These are phyloP conservation scores for Botrytis pseudocinerea DNA, from an alignment of 2,329 filamentous ascomycete genomes.

Conservation along the genomic window DNA sequence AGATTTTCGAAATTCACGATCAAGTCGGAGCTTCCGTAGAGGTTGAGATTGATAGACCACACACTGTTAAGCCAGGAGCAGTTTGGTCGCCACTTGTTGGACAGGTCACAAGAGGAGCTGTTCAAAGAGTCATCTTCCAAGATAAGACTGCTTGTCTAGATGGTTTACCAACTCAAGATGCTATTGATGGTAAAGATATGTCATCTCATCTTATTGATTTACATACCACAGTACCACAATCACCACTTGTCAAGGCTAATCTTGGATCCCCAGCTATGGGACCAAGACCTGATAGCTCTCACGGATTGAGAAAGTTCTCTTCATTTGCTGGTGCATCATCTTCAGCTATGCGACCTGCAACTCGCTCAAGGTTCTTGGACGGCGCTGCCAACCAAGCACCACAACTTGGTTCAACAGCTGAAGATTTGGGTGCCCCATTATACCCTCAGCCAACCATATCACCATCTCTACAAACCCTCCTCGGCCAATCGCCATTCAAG, in stretches of 20 bases:
- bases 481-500: conserved; percentile 83
- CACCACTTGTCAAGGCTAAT: conserved; percentile 56
- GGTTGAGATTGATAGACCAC: conserved; percentile 72
- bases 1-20: conserved; percentile 80
- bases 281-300: conserved; percentile 43
- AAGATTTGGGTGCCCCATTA: conserved; percentile 50
- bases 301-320: conserved; percentile 41
- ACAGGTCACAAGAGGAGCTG: conserved; percentile 65
- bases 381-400: conserved; percentile 38
- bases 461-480: conserved; percentile 67
- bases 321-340: conserved; percentile 37
- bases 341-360: conserved; percentile 41
- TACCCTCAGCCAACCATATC: conserved; percentile 54
- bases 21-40: conserved; percentile 73
- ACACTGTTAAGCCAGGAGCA: conserved; percentile 53
- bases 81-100: conserved; percentile 73
- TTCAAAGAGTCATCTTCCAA: conserved; percentile 75
- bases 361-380: conserved; percentile 43
- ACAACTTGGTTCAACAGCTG: conserved; percentile 42
- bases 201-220: conserved; percentile 58
- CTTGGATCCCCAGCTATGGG: conserved; percentile 38
- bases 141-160: conserved; percentile 74
- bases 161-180: conserved; percentile 59
- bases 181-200: conserved; percentile 70
- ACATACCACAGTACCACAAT: conserved; percentile 48